Evolutionary conservation across 192 early-diverging fungal species (phyloP).

Genomic region (Coemansia sp.): DNA sequence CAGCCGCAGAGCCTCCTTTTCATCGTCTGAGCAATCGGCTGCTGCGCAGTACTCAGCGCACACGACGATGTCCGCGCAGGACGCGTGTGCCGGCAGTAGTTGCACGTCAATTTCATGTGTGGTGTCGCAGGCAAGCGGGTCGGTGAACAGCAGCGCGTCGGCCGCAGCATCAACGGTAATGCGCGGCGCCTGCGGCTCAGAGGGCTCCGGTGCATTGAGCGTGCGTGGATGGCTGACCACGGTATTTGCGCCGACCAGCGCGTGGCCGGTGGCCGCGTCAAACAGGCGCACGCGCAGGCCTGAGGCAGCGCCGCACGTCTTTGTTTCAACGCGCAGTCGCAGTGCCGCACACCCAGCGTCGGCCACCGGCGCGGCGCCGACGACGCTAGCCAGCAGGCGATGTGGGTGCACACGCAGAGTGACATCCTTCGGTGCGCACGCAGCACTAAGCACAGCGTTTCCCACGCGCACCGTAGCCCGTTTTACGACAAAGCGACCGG

Average conservation of each 20-base stretch:
- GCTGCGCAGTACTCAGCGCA: slow-evolving; percentile 14
- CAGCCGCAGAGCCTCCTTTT: slow-evolving; percentile 7
- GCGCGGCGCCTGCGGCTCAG: not conserved
- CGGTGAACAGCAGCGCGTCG: slow-evolving; percentile 17
- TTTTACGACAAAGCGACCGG: slow-evolving; percentile 24
- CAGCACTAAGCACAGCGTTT: not conserved
- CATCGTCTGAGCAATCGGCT: not conserved
- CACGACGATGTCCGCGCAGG: slow-evolving; percentile 9
- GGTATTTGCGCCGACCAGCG: slow-evolving; percentile 8
- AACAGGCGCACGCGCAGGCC: slow-evolving; percentile 31
- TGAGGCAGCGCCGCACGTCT: slow-evolving; percentile 2
- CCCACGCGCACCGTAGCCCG: slow-evolving; percentile 20
- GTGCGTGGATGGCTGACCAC: not conserved
- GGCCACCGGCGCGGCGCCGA: not conserved
- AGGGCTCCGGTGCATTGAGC: not conserved
- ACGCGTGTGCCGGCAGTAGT: slow-evolving; percentile 10
- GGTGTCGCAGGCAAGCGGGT: slow-evolving; percentile 1
- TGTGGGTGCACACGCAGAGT: slow-evolving; percentile 23
- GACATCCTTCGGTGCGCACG: slow-evolving; percentile 2
- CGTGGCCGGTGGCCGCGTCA: not conserved
- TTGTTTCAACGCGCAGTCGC: slow-evolving; percentile 9
- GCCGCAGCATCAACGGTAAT: not conserved
- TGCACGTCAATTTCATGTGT: not conserved
- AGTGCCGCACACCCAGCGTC: slow-evolving; percentile 9
- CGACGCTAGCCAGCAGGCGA: slow-evolving; percentile 1